A percentile compares a stretch with the other conserved stretches of the same genome.
Evolutionary conservation across 306 rosid species (phyloP).

Genomic region (Dicorynia guianensis): DNA sequence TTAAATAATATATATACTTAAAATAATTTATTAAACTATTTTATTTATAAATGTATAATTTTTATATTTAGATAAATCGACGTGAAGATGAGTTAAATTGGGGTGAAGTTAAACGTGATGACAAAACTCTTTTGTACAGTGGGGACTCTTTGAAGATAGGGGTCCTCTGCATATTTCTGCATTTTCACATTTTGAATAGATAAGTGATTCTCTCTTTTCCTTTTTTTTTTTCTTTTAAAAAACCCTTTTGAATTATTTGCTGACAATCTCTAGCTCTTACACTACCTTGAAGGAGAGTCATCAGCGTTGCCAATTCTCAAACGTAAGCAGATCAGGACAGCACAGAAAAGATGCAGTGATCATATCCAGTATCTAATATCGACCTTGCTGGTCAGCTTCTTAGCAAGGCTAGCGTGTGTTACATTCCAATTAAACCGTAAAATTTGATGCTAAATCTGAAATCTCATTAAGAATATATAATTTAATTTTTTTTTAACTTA

Average conservation of each 20-base stretch:
- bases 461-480: too few relatives aligned
- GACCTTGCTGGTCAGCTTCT: background rate
- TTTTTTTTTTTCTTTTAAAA: too few relatives aligned
- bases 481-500: too few relatives aligned
- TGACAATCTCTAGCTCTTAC: background rate
- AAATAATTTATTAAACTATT: too few relatives aligned
- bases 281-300: background rate
- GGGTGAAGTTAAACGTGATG: conserved; percentile 16
- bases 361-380: too few relatives aligned
- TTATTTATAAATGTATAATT: too few relatives aligned
- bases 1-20: too few relatives aligned
- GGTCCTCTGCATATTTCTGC: background rate
- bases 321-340: background rate
- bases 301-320: background rate
- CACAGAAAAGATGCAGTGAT: too few relatives aligned
- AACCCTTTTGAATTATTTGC: conserved; percentile 3
- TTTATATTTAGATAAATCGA: too few relatives aligned
- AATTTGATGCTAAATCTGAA: too few relatives aligned
- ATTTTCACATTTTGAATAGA: background rate
- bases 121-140: conserved; percentile 39
- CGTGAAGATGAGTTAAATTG: conserved; percentile 25
- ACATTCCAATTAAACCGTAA: background rate
- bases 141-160: conserved; percentile 33
- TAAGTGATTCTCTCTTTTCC: background rate
- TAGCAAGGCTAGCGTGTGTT: background rate